Evolutionary conservation across 345 rosid species (phyloP).

Genomic region (Hevea brasiliensis): DNA sequence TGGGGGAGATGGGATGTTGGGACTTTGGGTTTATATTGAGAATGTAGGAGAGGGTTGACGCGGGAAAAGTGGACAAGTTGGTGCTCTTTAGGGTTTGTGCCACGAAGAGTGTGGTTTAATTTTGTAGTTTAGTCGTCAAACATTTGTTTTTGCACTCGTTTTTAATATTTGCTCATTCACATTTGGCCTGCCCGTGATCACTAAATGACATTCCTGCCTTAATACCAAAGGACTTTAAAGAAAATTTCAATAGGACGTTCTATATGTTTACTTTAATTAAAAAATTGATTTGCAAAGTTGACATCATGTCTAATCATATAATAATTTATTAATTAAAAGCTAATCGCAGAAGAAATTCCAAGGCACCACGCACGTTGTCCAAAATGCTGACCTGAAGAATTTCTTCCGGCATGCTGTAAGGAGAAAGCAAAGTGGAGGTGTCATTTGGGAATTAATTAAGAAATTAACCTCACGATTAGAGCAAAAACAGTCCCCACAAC

Average conservation of each 20-base stretch:
- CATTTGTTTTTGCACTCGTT: not conserved
- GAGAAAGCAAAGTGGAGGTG: conserved; percentile 30
- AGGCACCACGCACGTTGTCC: too few relatives aligned
- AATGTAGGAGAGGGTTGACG: conserved; percentile 50
- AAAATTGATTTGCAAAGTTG: too few relatives aligned
- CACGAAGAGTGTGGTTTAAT: conserved; percentile 39
- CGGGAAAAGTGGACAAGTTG: conserved; percentile 47
- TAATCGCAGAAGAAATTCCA: too few relatives aligned
- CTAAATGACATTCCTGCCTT: too few relatives aligned
- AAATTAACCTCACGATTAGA: not conserved
- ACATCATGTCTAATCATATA: too few relatives aligned
- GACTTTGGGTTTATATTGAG: conserved; percentile 47
- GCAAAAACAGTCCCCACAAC: conserved; percentile 7
- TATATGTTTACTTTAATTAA: too few relatives aligned
- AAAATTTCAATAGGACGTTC: too few relatives aligned
- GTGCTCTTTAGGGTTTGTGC: conserved; percentile 31
- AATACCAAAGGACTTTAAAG: too few relatives aligned
- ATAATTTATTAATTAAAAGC: too few relatives aligned
- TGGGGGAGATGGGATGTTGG: conserved; percentile 22
- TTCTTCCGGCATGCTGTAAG: conserved; percentile 20
- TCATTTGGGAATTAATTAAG: not conserved
- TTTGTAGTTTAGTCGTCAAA: conserved; percentile 20
- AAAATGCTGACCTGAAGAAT: conserved; percentile 17
- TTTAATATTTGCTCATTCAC: not conserved
- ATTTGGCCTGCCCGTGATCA: not conserved